Base-by-base conservation (phyloP, 2,329 filamentous ascomycete species). In the Furcasterigmium sp. region DNA sequence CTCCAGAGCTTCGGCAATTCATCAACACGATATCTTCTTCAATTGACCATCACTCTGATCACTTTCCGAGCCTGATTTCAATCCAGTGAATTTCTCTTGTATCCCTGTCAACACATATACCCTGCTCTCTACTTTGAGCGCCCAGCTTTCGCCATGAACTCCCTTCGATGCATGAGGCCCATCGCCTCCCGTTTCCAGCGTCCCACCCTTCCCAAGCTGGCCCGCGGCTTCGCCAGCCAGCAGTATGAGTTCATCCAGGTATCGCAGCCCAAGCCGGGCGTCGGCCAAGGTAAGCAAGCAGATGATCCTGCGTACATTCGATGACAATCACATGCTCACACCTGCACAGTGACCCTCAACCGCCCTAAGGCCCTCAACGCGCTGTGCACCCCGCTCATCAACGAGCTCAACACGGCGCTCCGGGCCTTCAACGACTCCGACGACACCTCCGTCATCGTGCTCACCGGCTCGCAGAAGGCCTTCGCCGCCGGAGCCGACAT, bases 401-500 rank as follows among this genome's bases (percentile, higher is more conserved):
- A 71, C 53, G 93, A 98, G 70, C 79, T 98, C 53, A 95, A 95
- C 67, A 69, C 83, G 53, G 87, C 87, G 26, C 78, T 95, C 43
- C 68, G 68, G 49, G 73, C 78, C 46, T 82, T 91, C 67, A 85
- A 91, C 58, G 64, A 74, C 38, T 81, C 86, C 49, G 75, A 83
- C 44, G 73, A 76, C 25, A 84, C 90, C 51, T 79, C 80, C 9
- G 85, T 84, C 54, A 88, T 95, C 55, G 67, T 98, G 46, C 74
- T 98, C 46, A 96, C 93, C 1, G 93, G 93, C 43, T 94, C 85
- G 37, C 75, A 89, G 52, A 89, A 85, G 65, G 91, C 91, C 34
- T 98, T 96, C 60, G 91, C 91, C 23, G 91, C 93, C 36, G 93
- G 93, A 41, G 93, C 93, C 48, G 93, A 98, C 67, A 98, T 98